Evolutionary conservation across 1,284 basidiomycete genomes (phyloP).

Genomic region (Malassezia japonica): DNA sequence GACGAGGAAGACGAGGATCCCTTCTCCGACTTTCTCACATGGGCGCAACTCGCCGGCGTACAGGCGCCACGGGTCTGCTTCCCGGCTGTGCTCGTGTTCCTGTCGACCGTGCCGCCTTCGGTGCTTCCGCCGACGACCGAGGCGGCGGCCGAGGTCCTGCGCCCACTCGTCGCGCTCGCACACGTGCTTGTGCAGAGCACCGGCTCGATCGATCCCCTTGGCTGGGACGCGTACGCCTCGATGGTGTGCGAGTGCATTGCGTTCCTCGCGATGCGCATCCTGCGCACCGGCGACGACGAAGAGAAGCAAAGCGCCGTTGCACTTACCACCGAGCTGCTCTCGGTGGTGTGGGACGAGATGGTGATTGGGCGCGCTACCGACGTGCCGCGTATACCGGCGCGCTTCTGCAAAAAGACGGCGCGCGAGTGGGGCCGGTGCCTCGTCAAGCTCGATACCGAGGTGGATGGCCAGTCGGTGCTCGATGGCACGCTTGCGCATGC

Average conservation of each 20-base stretch:
- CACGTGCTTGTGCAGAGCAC: slow-evolving; percentile 57
- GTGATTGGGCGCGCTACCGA: slow-evolving; percentile 1
- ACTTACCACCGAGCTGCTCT: slow-evolving; percentile 12
- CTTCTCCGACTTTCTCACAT: slow-evolving; percentile 56
- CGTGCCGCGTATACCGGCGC: neutral
- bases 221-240: slow-evolving; percentile 56
- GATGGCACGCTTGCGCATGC: neutral
- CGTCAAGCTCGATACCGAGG: neutral
- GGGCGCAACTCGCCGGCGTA: slow-evolving; percentile 64
- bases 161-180: slow-evolving; percentile 66
- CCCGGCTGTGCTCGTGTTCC: slow-evolving; percentile 63
- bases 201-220: slow-evolving; percentile 20
- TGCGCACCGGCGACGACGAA: neutral
- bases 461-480: neutral
- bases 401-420: slow-evolving; percentile 1
- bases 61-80: slow-evolving; percentile 68
- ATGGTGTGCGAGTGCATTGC: slow-evolving; percentile 62
- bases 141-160: slow-evolving; percentile 55
- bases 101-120: slow-evolving; percentile 64
- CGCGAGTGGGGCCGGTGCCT: slow-evolving; percentile 3
- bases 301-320: neutral
- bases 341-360: slow-evolving; percentile 11
- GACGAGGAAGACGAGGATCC: slow-evolving; percentile 21
- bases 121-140: slow-evolving; percentile 48
- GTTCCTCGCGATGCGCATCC: slow-evolving; percentile 51